These are phyloP conservation scores for Exophiala calicioides DNA, from an alignment of 2,329 filamentous ascomycete species.

Conservation along the genomic window DNA sequence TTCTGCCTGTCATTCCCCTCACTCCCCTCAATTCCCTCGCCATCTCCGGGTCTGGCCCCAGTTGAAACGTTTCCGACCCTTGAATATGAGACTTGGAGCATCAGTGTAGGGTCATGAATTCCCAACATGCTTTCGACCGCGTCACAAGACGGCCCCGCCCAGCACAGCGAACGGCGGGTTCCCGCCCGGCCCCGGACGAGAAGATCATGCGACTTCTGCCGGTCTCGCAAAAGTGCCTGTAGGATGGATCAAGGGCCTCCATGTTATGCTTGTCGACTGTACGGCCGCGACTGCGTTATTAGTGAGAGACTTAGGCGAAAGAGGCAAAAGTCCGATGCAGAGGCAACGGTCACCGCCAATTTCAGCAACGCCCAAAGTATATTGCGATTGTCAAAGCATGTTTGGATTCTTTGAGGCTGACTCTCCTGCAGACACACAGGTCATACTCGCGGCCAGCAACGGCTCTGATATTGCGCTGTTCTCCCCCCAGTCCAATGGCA, in stretches of 20 bases:
- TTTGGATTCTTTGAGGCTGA: neutral
- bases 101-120: slow-evolving; percentile 1
- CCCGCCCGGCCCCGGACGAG: slow-evolving; percentile 4
- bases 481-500: slow-evolving; percentile 8
- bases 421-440: slow-evolving; percentile 3
- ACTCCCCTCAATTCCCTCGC: too few species aligned
- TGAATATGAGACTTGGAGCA: too few species aligned
- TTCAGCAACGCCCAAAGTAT: too few species aligned
- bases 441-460: neutral
- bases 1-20: too few species aligned
- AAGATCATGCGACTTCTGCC: slow-evolving; percentile 12
- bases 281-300: slow-evolving; percentile 6
- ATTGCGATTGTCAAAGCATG: too few species aligned
- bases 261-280: slow-evolving; percentile 10
- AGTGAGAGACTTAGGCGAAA: slow-evolving; percentile 10
- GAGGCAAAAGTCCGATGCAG: slow-evolving; percentile 7
- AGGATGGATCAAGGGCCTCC: slow-evolving; percentile 10
- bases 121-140: neutral
- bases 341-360: neutral
- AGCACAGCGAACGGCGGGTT: neutral
- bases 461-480: slow-evolving; percentile 5
- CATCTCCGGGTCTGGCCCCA: too few species aligned
- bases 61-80: too few species aligned
- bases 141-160: neutral
- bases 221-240: slow-evolving; percentile 11